phyloP scores from a whole-genome alignment of 257 asterid species.

The Nicotiana paniculata region DNA sequence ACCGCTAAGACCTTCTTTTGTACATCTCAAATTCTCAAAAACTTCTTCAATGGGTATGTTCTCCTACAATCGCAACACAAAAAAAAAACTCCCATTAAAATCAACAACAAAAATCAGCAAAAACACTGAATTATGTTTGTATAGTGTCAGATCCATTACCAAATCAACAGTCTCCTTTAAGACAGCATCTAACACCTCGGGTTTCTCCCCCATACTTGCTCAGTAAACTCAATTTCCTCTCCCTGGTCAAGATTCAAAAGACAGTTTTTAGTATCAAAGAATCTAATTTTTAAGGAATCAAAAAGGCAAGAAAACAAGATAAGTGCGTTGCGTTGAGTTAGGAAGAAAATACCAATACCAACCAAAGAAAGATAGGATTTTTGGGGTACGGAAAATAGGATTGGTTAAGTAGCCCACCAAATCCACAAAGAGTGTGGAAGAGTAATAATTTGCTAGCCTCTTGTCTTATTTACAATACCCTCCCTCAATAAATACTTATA shows the following conservation, averaged over 20 bases:
- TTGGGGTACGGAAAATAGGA: neutral
- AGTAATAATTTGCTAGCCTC: neutral
- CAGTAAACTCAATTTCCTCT: neutral
- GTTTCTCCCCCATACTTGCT: slow-evolving; percentile 64
- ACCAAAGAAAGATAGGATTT: slow-evolving; percentile 6
- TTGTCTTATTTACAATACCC: neutral
- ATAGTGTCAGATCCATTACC: slow-evolving; percentile 79
- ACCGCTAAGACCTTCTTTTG: slow-evolving; percentile 72
- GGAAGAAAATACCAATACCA: neutral
- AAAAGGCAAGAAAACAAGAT: neutral
- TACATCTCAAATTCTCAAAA: slow-evolving; percentile 91
- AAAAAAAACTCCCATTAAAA: slow-evolving; percentile 7
- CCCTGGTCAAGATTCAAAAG: neutral
- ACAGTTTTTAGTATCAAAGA: slow-evolving; percentile 7
- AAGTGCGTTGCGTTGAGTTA: neutral
- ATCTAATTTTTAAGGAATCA: neutral
- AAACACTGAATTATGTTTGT: slow-evolving; percentile 4
- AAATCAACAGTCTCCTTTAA: slow-evolving; percentile 96
- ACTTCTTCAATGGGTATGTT: slow-evolving; percentile 95
- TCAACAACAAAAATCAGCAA: neutral
- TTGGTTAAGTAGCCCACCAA: neutral
- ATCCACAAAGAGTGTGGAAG: neutral
- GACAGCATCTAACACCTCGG: slow-evolving; percentile 95
- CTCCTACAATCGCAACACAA: slow-evolving; percentile 50
- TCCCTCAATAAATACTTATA: neutral